Base-by-base conservation (phyloP, 345 rosid genomes). In the Lepidium didymum region DNA sequence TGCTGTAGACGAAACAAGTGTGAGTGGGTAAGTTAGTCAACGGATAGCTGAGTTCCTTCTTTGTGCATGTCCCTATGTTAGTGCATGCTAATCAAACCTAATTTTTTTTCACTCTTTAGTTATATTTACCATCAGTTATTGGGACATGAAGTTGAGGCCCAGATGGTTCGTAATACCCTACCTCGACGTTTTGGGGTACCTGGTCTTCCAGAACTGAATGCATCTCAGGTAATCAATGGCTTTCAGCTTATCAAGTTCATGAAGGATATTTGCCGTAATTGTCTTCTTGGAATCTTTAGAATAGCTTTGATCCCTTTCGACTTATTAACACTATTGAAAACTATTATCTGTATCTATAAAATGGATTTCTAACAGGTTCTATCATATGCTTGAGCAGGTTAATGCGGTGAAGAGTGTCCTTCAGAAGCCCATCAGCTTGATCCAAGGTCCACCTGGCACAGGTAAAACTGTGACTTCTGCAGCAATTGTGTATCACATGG, bases 1-100 rank as follows among this genome's bases (percentile, higher is more conserved):
- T 91, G 99, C 99, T 6, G 99, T 95, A 54, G 99, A 95, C 78
- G 99, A 89, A 79, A 95, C 97, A 38, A 95, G 99, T 89, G 99
- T 91, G 57, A 95, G 99, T 76, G 99, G 99, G 99, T 95, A 75
- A 64, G 92, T 77, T 75, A 53, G 60, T 68, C 57, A 62, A 18
- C 41, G 58, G 47, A 68, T 53, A 54, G 15, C 60, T 34, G 62
- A 37, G 54, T 21, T 61, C 64, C 59, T 45, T 57, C 55, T 41
- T 46, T 56, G 18, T 40, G 37, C 57, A 4, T 62, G 33, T 13
- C 45, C 52, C 29, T 56, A 47, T 46, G 62, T 16, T 50, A 63
- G 61, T 56, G 33, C 21, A 23, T 14, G 56, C n/a, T 54, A 41
- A 46, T 55, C 34, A 46, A 56, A 33, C 34, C 29, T 36, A 42